Evolutionary conservation across 1,284 basidiomycete genomes (phyloP).

Genomic region (Ustilago esculenta): DNA sequence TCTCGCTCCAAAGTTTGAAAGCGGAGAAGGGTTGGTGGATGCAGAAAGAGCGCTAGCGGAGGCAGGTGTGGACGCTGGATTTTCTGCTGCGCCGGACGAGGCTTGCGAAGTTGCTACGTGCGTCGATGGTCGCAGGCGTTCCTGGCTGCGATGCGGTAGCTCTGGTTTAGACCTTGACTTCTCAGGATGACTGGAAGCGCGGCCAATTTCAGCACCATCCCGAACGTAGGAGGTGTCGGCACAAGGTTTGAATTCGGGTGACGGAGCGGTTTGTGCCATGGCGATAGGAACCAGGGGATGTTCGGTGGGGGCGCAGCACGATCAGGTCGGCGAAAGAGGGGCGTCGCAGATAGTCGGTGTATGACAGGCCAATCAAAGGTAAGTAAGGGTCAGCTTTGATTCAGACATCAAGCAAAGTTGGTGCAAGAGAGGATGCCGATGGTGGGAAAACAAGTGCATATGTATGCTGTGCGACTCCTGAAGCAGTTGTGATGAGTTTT

Average conservation of each 20-base stretch:
- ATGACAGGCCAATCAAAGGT: too few species aligned
- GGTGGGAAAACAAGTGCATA: too few species aligned
- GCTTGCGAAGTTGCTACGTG: not conserved
- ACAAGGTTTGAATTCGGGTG: not conserved
- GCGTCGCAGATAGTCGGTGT: too few species aligned
- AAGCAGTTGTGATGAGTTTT: too few species aligned
- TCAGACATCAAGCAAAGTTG: too few species aligned
- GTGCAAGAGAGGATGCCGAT: too few species aligned
- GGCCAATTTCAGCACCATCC: not conserved
- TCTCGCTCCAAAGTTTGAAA: constrained; percentile 3
- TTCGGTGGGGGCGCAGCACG: too few species aligned
- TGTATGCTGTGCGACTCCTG: too few species aligned
- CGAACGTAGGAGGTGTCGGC: not conserved
- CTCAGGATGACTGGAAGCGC: constrained; percentile 4
- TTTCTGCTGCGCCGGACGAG: not conserved
- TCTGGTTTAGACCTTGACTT: constrained; percentile 13
- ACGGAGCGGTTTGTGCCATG: not conserved
- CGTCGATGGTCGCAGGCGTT: constrained; percentile 18
- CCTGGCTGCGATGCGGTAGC: constrained; percentile 28
- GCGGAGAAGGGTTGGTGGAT: not conserved
- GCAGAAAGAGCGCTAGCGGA: not conserved
- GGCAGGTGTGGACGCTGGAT: not conserved
- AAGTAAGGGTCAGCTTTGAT: too few species aligned
- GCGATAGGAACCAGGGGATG: not conserved
- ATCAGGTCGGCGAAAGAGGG: too few species aligned